These are phyloP conservation scores for Oryza longistaminata DNA, from an alignment of 176 grass and related monocot species.

Conservation along the genomic window DNA sequence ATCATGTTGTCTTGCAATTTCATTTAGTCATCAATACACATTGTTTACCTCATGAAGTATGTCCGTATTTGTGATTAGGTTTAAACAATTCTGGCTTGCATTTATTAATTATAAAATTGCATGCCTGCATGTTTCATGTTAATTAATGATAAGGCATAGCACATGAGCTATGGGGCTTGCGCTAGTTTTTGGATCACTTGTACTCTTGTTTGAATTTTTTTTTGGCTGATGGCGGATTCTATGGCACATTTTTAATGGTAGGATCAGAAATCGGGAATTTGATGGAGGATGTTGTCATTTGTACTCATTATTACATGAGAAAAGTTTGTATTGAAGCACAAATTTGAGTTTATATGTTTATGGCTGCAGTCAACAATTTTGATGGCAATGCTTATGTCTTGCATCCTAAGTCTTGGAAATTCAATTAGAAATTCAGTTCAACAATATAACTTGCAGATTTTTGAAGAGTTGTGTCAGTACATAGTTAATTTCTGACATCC, in stretches of 20 bases:
- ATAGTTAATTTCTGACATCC: constrained; percentile 2
- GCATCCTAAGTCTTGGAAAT: background rate
- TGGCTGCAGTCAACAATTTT: background rate
- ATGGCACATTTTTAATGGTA: background rate
- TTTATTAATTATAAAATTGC: background rate
- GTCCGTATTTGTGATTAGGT: background rate
- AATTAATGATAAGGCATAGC: background rate
- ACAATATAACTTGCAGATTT: background rate
- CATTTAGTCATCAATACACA: background rate
- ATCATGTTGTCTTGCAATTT: background rate
- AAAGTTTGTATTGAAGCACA: background rate
- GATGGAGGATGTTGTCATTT: background rate
- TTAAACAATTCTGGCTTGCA: background rate
- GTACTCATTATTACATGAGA: background rate
- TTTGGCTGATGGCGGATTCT: background rate
- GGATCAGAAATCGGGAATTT: background rate
- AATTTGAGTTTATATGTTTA: background rate
- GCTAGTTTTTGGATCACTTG: background rate
- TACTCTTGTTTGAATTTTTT: background rate
- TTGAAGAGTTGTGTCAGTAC: background rate
- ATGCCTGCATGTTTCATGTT: background rate
- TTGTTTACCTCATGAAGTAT: background rate
- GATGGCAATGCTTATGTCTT: background rate
- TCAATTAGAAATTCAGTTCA: background rate
- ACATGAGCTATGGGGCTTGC: background rate